Evolutionary conservation across 305 asterid genomes (phyloP).

Genomic region (Fraxinus dipetala): DNA sequence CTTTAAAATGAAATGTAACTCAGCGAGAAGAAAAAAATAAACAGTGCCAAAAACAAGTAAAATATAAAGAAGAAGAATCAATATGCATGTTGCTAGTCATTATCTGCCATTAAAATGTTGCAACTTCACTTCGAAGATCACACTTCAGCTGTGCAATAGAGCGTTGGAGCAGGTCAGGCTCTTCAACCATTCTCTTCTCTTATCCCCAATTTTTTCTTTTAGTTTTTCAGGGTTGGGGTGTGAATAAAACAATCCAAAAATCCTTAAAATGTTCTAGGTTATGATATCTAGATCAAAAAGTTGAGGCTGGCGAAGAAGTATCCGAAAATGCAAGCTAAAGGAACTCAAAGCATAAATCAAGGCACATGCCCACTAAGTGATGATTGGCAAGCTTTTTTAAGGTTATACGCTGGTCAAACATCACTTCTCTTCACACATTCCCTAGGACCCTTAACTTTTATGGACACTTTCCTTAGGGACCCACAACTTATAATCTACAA

Average conservation of each 20-base stretch:
- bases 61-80: not conserved
- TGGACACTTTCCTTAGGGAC: not conserved
- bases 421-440: not conserved
- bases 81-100: not conserved
- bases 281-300: not conserved
- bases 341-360: not conserved
- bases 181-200: not conserved
- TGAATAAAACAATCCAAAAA: not conserved
- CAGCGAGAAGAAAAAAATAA: not conserved
- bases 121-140: not conserved
- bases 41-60: not conserved
- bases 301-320: not conserved
- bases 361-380: not conserved
- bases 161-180: not conserved
- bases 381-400: not conserved
- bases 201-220: not conserved
- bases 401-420: not conserved
- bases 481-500: not conserved
- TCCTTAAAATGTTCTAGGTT: not conserved
- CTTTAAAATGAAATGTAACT: not conserved
- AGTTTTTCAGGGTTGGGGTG: not conserved
- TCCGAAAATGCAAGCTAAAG: not conserved
- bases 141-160: not conserved
- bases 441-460: not conserved
- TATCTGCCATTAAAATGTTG: not conserved